Conservation (phyloP, 768 basidiomycete species). For the Suillus cothurnatus region DNA sequence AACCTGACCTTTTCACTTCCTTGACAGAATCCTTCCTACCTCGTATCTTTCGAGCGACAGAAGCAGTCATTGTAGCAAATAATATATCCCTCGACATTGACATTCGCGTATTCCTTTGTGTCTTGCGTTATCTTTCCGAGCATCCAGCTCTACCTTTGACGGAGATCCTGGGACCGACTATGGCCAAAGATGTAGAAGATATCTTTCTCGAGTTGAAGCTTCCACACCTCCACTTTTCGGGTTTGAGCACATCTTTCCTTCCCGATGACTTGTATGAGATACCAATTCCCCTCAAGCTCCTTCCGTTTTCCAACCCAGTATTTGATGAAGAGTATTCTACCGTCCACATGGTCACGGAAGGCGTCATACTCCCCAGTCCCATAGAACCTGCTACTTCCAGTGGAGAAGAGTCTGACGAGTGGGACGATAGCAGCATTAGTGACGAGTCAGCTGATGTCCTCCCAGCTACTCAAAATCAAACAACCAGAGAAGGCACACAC, state of each 20-base stretch:
- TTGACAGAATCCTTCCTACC: too few species aligned
- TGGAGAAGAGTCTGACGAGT: conserved; percentile 19
- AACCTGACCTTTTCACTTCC: too few species aligned
- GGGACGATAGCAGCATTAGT: conserved; percentile 16
- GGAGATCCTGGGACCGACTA: conserved; percentile 3
- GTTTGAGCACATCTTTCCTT: conserved; percentile 23
- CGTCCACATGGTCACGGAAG: conserved; percentile 25
- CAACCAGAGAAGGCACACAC: conserved; percentile 40
- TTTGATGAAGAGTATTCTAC: conserved; percentile 43
- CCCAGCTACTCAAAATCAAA: background rate
- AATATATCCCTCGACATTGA: too few species aligned
- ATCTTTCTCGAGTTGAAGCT: conserved; percentile 25
- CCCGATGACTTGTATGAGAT: conserved; percentile 7
- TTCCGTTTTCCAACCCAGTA: conserved; percentile 44
- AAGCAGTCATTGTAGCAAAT: too few species aligned
- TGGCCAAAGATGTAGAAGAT: conserved; percentile 22
- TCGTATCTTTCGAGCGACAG: too few species aligned
- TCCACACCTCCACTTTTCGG: conserved; percentile 21
- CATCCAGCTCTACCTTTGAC: too few species aligned
- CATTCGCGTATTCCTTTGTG: too few species aligned
- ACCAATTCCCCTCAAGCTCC: conserved; percentile 21
- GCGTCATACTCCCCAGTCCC: background rate
- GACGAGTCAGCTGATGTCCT: conserved; percentile 18
- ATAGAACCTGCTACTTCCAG: conserved; percentile 7
- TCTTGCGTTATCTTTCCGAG: too few species aligned